phyloP scores from a whole-genome alignment of 176 grass and related monocot species.

The Tillandsia leiboldiana region DNA sequence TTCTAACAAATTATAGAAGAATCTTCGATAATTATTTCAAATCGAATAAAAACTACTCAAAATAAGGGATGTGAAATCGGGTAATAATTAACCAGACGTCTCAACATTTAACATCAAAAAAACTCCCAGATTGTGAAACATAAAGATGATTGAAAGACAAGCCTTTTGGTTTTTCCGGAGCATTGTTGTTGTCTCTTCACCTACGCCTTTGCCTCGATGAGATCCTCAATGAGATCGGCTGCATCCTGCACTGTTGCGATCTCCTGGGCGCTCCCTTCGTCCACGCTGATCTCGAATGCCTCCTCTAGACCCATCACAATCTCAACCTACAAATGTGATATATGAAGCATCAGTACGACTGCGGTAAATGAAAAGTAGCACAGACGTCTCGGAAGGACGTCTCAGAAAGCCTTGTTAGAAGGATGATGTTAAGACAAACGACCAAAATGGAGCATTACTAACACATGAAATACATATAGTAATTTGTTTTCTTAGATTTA shows the following conservation, averaged over 20 bases:
- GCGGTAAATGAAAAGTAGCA: neutral
- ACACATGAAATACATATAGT: no score
- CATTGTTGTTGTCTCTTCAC: neutral
- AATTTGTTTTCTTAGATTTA: no score
- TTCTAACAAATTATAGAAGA: no score
- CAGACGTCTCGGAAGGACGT: neutral
- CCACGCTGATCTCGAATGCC: slow-evolving; percentile 42
- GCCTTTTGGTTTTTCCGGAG: no score
- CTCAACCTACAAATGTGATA: slow-evolving; percentile 33
- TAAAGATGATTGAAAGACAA: no score
- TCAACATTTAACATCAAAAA: no score
- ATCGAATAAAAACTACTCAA: no score
- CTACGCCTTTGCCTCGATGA: slow-evolving; percentile 32
- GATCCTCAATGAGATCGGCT: slow-evolving; percentile 48
- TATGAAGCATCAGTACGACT: neutral
- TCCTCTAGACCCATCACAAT: slow-evolving; percentile 57
- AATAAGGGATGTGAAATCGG: no score
- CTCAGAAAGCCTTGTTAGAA: neutral
- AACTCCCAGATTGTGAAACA: no score
- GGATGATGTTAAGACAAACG: neutral
- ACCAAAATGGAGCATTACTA: no score
- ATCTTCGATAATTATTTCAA: no score
- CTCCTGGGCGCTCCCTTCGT: slow-evolving; percentile 43
- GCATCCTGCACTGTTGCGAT: slow-evolving; percentile 49
- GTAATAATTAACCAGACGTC: no score